phyloP scores from a whole-genome alignment of 1,139 yeast genomes.

The Taphrina communis region DNA sequence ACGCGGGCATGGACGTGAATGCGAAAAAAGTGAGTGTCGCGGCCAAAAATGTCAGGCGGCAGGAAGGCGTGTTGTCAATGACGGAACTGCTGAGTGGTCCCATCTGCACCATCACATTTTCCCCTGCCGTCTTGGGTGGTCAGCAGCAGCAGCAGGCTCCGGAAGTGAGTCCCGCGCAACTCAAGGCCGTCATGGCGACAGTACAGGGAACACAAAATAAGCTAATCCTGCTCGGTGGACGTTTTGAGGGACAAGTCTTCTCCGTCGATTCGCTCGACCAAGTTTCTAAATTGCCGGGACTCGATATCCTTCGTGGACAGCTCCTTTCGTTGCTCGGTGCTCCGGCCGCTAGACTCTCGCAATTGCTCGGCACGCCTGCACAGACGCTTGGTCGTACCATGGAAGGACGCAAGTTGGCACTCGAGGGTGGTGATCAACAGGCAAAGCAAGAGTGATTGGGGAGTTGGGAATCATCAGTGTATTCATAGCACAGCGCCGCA shows the following conservation, averaged over 20 bases:
- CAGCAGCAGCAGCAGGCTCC: background rate
- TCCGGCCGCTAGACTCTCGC: constrained; percentile 28
- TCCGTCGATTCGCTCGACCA: constrained; percentile 23
- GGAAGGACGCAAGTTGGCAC: constrained; percentile 31
- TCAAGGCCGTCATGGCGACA: constrained; percentile 13
- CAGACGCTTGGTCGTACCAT: constrained; percentile 26
- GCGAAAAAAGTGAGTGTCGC: constrained; percentile 12
- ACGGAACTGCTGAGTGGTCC: constrained; percentile 37
- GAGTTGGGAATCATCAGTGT: too few relatives aligned
- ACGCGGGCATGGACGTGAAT: constrained; percentile 14
- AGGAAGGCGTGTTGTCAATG: constrained; percentile 7
- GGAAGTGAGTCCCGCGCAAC: constrained; percentile 13
- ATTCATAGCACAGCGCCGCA: constrained; percentile 6
- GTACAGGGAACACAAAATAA: constrained; percentile 21
- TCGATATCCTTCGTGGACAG: constrained; percentile 30
- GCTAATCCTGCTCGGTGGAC: constrained; percentile 31
- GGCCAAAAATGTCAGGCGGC: constrained; percentile 19
- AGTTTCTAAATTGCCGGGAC: constrained; percentile 25
- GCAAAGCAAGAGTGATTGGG: constrained; percentile 1
- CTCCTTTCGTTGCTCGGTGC: constrained; percentile 26
- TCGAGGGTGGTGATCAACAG: constrained; percentile 6
- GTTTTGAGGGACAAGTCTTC: constrained; percentile 32
- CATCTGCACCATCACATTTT: constrained; percentile 28
- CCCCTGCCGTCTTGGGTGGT: constrained; percentile 1
- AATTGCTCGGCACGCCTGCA: constrained; percentile 35